Evolutionary conservation across 306 rosid species (phyloP).

Genomic region (Trichosanthes cucumerina): DNA sequence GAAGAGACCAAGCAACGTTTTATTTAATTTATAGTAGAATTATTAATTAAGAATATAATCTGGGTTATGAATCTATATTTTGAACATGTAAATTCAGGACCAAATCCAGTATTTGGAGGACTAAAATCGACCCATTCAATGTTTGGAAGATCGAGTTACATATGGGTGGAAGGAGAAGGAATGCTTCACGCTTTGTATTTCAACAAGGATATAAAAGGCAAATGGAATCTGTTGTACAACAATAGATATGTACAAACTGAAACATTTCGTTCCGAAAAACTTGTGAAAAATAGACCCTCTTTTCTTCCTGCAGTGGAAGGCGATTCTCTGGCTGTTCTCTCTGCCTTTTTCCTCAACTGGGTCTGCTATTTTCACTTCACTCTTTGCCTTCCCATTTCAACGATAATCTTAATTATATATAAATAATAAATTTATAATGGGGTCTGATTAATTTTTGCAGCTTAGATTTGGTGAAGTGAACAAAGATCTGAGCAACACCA

Average conservation of each 20-base stretch:
- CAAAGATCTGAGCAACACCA: conserved; percentile 59
- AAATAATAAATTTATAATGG: too few relatives aligned
- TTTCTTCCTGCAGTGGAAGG: conserved; percentile 54
- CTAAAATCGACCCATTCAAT: conserved; percentile 47
- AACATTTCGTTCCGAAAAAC: conserved; percentile 38
- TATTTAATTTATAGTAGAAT: too few relatives aligned
- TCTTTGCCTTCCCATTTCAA: background rate
- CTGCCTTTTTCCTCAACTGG: conserved; percentile 46
- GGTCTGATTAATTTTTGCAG: conserved; percentile 7
- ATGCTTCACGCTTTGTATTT: conserved; percentile 66
- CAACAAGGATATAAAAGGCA: conserved; percentile 13
- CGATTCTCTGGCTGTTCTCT: conserved; percentile 37
- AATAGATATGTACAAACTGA: conserved; percentile 52
- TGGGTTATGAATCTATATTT: too few relatives aligned
- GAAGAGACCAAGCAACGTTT: too few relatives aligned
- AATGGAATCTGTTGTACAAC: conserved; percentile 41
- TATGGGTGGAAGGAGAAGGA: conserved; percentile 85
- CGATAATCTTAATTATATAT: too few relatives aligned
- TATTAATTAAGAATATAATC: too few relatives aligned
- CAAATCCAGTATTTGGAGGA: conserved; percentile 73
- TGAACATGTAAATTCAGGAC: conserved; percentile 25
- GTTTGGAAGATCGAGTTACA: conserved; percentile 41
- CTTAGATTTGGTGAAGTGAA: conserved; percentile 51
- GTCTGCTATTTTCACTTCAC: conserved; percentile 8
- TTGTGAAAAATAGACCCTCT: conserved; percentile 33